These are phyloP conservation scores for Phaeotremella skinneri DNA, from an alignment of 768 basidiomycete species.

Conservation along the genomic window DNA sequence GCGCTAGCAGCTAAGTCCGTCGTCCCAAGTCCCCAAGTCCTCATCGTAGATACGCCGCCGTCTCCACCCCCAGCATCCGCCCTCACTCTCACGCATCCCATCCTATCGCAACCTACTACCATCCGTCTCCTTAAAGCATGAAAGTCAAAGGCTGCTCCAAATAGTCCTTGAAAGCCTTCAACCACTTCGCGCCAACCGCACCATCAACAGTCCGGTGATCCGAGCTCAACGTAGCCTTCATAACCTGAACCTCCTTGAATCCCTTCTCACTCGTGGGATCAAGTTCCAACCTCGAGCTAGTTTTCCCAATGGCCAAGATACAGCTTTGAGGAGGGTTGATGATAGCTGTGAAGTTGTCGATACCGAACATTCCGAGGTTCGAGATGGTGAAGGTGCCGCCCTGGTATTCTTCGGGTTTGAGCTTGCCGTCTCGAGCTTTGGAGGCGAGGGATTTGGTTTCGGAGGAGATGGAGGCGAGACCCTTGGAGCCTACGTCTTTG, in stretches of 20 bases:
- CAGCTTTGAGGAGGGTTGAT: slow-evolving; percentile 98
- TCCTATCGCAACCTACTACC: background rate
- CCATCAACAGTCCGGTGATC: slow-evolving; percentile 97
- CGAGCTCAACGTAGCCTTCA: slow-evolving; percentile 93
- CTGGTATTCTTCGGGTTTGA: slow-evolving; percentile 95
- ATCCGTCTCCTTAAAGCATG: slow-evolving; percentile 64
- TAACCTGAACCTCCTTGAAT: slow-evolving; percentile 84
- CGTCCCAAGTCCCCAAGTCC: too few relatives aligned
- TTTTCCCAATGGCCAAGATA: slow-evolving; percentile 91
- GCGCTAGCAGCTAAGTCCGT: too few relatives aligned
- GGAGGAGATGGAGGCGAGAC: slow-evolving; percentile 84
- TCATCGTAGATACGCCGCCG: background rate
- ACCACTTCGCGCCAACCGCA: slow-evolving; percentile 88
- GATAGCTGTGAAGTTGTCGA: slow-evolving; percentile 89
- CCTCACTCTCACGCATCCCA: background rate
- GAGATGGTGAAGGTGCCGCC: slow-evolving; percentile 99
- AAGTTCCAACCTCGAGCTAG: slow-evolving; percentile 78
- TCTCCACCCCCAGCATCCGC: background rate
- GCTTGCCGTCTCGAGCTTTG: slow-evolving; percentile 95
- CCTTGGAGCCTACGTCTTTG: slow-evolving; percentile 87
- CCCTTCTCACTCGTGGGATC: slow-evolving; percentile 88
- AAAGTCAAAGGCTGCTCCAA: slow-evolving; percentile 95
- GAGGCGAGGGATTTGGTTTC: slow-evolving; percentile 89
- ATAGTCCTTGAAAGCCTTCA: slow-evolving; percentile 90
- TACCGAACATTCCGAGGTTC: slow-evolving; percentile 96